Percentiles rank a stretch among this genome's conserved stretches.
These are phyloP conservation scores for Golubevia sp. DNA, from an alignment of 1,284 basidiomycete genomes.

Conservation along the genomic window DNA sequence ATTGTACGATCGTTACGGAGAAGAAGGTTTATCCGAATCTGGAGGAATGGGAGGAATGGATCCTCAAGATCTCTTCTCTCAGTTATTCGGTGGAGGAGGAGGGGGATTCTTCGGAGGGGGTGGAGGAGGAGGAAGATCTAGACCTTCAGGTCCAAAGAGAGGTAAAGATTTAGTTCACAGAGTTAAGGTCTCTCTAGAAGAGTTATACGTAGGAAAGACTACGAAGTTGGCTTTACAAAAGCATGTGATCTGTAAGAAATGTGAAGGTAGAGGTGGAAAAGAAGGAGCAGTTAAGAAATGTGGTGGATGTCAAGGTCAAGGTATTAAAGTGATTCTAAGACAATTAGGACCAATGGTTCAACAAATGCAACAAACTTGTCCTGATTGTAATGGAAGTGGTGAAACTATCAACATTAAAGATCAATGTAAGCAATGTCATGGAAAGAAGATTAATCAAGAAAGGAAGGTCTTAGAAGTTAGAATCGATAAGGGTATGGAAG, in stretches of 20 bases:
- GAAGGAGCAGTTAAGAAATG: slow-evolving; percentile 90
- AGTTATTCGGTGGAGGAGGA: slow-evolving; percentile 82
- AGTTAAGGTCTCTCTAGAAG: slow-evolving; percentile 92
- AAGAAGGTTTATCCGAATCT: slow-evolving; percentile 81
- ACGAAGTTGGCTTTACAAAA: slow-evolving; percentile 96
- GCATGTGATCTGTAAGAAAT: slow-evolving; percentile 89
- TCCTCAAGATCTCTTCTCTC: slow-evolving; percentile 95
- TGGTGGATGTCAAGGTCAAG: slow-evolving; percentile 81
- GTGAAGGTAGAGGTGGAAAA: slow-evolving; percentile 95
- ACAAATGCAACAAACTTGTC: slow-evolving; percentile 94
- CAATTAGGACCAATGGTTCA: slow-evolving; percentile 99
- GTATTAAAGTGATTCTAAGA: slow-evolving; percentile 86
- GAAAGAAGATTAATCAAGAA: slow-evolving; percentile 92
- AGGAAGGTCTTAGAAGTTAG: slow-evolving; percentile 98
- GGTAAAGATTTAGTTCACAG: slow-evolving; percentile 99
- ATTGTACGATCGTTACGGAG: slow-evolving; percentile 85
- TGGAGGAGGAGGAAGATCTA: slow-evolving; percentile 67
- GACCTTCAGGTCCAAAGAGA: slow-evolving; percentile 83
- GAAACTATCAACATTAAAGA: slow-evolving; percentile 95
- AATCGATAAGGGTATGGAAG: slow-evolving; percentile 99
- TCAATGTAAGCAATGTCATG: slow-evolving; percentile 88
- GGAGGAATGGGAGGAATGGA: slow-evolving; percentile 79
- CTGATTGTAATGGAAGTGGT: slow-evolving; percentile 87
- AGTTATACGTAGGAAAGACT: slow-evolving; percentile 97
- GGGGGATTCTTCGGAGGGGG: slow-evolving; percentile 68